These are phyloP conservation scores for Phyllosticta citribraziliensis DNA, from an alignment of 2,329 filamentous ascomycete species.

Conservation along the genomic window DNA sequence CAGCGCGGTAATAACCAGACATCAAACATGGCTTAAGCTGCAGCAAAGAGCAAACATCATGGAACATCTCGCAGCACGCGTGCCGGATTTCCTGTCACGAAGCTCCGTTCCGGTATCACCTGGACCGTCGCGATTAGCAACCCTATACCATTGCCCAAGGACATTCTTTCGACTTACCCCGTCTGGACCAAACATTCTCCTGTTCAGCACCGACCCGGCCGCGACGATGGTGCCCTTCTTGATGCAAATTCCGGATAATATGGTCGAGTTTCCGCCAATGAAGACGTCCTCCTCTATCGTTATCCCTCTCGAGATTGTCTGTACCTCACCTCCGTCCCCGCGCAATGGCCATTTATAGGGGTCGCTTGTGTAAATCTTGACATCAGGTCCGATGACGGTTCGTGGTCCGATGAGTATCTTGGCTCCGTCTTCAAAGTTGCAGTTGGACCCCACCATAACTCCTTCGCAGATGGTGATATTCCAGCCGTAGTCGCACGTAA, in stretches of 20 bases:
- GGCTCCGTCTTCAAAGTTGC: conserved; percentile 78
- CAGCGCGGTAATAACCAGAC: not conserved
- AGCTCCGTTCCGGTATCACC: not conserved
- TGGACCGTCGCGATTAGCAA: not conserved
- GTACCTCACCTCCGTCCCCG: conserved; percentile 63
- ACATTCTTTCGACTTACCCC: not conserved
- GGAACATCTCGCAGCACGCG: conserved; percentile 17
- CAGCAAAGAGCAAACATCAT: not conserved
- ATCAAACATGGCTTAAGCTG: not conserved
- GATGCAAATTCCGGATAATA: conserved; percentile 47
- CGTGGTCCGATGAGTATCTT: conserved; percentile 72
- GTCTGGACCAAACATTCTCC: not conserved
- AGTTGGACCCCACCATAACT: conserved; percentile 73
- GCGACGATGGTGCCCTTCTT: conserved; percentile 44
- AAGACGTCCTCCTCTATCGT: conserved; percentile 65
- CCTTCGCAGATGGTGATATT: conserved; percentile 84
- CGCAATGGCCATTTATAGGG: conserved; percentile 57
- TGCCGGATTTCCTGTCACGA: conserved; percentile 38
- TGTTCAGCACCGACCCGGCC: conserved; percentile 42
- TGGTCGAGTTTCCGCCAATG: conserved; percentile 53
- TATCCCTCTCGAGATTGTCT: conserved; percentile 60
- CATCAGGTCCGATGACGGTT: conserved; percentile 63
- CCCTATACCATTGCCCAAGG: not conserved
- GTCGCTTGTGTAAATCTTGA: conserved; percentile 75
- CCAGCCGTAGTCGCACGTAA: conserved; percentile 91